Percentiles rank a stretch among this genome's conserved stretches.
These are phyloP conservation scores for Aurantiochytrium sp. DNA, from an alignment of 108 stramenopile species.

Conservation along the genomic window DNA sequence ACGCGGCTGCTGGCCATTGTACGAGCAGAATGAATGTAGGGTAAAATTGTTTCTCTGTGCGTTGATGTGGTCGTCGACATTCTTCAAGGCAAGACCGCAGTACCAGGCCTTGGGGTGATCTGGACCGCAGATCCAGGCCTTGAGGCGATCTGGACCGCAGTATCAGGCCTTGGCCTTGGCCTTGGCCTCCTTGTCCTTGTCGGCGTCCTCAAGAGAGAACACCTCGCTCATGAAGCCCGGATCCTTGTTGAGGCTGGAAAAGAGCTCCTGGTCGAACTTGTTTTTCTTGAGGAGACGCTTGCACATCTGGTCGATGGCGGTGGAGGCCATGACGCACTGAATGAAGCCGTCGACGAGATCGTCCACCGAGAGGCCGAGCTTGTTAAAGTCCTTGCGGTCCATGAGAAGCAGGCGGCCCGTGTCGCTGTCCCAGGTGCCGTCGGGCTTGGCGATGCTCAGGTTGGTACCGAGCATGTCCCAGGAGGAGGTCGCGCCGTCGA, in stretches of 20 bases:
- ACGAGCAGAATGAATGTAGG: no score
- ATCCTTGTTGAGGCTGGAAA: slow-evolving; percentile 33
- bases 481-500: not conserved
- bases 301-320: slow-evolving; percentile 42
- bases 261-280: slow-evolving; percentile 28
- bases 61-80: no score
- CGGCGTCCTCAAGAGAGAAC: not conserved
- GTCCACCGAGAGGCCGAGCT: slow-evolving; percentile 36
- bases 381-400: slow-evolving; percentile 43
- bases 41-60: no score
- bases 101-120: no score
- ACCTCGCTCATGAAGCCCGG: slow-evolving; percentile 27
- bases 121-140: no score
- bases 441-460: slow-evolving; percentile 17
- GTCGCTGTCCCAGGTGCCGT: slow-evolving; percentile 34
- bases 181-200: not conserved
- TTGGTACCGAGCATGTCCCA: slow-evolving; percentile 45
- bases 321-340: slow-evolving; percentile 22
- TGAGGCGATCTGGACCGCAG: no score
- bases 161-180: no score
- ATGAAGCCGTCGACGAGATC: slow-evolving; percentile 40
- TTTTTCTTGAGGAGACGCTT: not conserved
- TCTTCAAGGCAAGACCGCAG: no score
- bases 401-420: slow-evolving; percentile 36
- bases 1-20: no score